Evolutionary conservation across 108 stramenopile species (phyloP), one percentile per base, ranked within the genome.

Genomic region (Epipyxis sp.): DNA sequence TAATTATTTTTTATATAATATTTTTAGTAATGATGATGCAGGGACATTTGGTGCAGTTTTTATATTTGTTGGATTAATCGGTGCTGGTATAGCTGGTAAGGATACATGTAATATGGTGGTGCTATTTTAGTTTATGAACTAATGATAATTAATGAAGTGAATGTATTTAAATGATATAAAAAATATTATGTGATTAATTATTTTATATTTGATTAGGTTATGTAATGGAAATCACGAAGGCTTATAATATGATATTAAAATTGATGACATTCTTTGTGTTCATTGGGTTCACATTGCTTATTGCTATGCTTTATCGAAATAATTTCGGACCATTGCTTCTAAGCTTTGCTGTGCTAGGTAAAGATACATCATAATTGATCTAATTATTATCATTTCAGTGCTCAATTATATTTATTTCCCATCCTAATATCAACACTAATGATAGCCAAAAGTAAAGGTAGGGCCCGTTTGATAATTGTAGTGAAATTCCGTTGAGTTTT

Each of bases 61-160:
- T 13, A 84, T 86, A 45, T 82, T 59, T 1, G 32, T 42, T 1
- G 86, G 86, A 25, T 43, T 86, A 20, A 32, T 84, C 0, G 80
- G 82, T 40, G 83, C 86, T 1, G 77, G 30, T 59, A 20, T 84
- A 1, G 50, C 44, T 0, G 86, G 83, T 10, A 20, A 44, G 0
- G 44, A 69, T 25, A 59, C 83, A 6, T 79, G 80, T 32, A 59
- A 32, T 29, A 69, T n/a, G 46, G 6, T 50, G 6, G 46, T n/a
- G n/a, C n/a, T n/a, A n/a, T n/a, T n/a, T n/a, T n/a, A n/a, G n/a
- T n/a, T n/a, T n/a, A n/a, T n/a, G n/a, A n/a, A n/a, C n/a, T n/a
- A n/a, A n/a, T n/a, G n/a, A n/a, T n/a, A n/a, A n/a, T n/a, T n/a
- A n/a, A n/a, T n/a, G n/a, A n/a, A n/a, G n/a, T n/a, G n/a, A n/a